Percentiles rank a stretch among this genome's conserved stretches.
These are phyloP conservation scores for Colletotrichum limetticola DNA, from an alignment of 2,329 filamentous ascomycete genomes.

Conservation along the genomic window DNA sequence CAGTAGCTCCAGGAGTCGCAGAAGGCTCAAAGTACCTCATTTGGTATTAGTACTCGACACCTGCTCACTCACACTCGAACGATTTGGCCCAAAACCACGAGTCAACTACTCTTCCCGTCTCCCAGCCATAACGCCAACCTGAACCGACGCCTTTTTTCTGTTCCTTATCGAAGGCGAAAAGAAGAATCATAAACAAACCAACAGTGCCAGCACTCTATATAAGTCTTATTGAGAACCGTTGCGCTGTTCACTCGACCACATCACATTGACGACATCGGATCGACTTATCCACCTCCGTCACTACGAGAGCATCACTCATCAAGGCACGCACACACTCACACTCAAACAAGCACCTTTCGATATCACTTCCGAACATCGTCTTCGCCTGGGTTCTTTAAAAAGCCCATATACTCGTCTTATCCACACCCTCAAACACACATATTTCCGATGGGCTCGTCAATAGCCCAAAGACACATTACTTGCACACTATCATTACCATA, in stretches of 20 bases:
- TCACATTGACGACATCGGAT: conserved; percentile 26
- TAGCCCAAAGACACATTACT: conserved; percentile 31
- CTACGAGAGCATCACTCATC: not conserved
- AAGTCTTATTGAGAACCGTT: not conserved
- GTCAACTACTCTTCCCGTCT: conserved; percentile 11
- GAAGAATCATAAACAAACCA: not conserved
- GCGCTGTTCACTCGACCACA: not conserved
- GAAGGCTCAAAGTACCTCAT: conserved; percentile 4
- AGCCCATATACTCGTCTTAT: not conserved
- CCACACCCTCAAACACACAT: not conserved
- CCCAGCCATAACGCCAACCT: conserved; percentile 11
- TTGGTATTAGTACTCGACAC: conserved; percentile 32
- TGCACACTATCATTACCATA: conserved; percentile 33
- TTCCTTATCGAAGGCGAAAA: not conserved
- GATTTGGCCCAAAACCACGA: conserved; percentile 25
- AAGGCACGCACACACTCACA: not conserved
- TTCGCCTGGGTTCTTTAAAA: not conserved
- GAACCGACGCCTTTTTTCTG: not conserved
- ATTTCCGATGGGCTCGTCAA: conserved; percentile 37
- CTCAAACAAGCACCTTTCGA: not conserved
- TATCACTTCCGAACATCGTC: not conserved
- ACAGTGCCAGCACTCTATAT: conserved; percentile 1
- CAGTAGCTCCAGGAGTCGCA: conserved; percentile 8
- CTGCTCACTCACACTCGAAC: conserved; percentile 19
- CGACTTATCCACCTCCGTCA: conserved; percentile 8